Percentiles rank a stretch among this genome's conserved stretches.
Evolutionary conservation across 176 grass and related monocot genomes (phyloP).

Genomic region (Elaeis guineensis): DNA sequence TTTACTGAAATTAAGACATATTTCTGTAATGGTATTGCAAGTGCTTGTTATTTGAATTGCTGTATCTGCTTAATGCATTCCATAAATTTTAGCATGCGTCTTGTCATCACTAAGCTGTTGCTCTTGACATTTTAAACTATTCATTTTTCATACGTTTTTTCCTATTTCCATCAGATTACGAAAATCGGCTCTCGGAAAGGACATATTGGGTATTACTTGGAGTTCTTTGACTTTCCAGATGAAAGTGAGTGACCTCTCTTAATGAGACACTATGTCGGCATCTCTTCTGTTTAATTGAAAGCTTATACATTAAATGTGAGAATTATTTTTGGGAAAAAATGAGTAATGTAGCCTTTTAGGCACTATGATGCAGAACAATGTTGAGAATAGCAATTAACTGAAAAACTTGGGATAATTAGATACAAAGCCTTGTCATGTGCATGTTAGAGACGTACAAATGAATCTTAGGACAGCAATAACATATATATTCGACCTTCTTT

Average conservation of each 20-base stretch:
- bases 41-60: too few relatives aligned
- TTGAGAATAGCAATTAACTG: neutral
- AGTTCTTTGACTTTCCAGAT: constrained; percentile 48
- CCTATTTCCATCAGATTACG: constrained; percentile 30
- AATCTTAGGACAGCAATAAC: too few relatives aligned
- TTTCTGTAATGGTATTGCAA: too few relatives aligned
- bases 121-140: neutral
- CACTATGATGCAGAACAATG: neutral
- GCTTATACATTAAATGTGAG: neutral
- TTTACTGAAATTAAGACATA: too few relatives aligned
- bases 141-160: neutral
- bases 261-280: neutral
- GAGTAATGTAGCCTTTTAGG: neutral
- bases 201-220: constrained; percentile 31
- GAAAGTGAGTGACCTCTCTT: constrained; percentile 41
- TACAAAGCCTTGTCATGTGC: too few relatives aligned
- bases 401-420: too few relatives aligned
- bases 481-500: too few relatives aligned
- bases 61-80: too few relatives aligned
- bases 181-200: constrained; percentile 16
- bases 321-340: neutral
- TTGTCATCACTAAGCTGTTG: neutral
- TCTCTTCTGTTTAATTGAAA: constrained; percentile 5
- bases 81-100: neutral
- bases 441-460: too few relatives aligned